Conservation (phyloP, 495 filamentous ascomycete species). For the Lasiosphaeris hirsuta region DNA sequence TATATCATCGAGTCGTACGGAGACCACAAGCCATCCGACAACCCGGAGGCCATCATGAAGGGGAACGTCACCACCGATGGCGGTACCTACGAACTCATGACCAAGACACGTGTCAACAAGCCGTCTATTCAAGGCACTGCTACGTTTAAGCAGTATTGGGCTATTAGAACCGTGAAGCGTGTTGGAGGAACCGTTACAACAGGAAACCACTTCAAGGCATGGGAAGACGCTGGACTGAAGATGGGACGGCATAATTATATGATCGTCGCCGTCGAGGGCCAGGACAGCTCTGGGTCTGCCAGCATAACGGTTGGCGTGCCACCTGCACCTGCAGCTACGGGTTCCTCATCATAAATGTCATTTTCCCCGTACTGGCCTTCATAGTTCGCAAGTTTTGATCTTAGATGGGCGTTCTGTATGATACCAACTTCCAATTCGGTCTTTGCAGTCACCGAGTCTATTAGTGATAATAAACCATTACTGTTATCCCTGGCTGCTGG, state of each 20-base stretch:
- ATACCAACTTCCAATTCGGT: too few species aligned
- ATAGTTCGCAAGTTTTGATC: neutral
- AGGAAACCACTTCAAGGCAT: slow-evolving; percentile 55
- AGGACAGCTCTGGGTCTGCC: slow-evolving; percentile 36
- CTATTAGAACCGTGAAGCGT: slow-evolving; percentile 41
- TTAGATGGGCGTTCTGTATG: neutral
- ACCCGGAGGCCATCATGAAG: slow-evolving; percentile 38
- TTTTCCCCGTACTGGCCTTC: neutral
- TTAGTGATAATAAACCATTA: too few species aligned
- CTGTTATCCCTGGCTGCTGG: too few species aligned
- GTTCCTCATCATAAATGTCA: neutral
- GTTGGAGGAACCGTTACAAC: slow-evolving; percentile 36
- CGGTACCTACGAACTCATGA: slow-evolving; percentile 55
- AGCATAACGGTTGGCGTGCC: slow-evolving; percentile 35
- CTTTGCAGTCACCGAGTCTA: too few species aligned
- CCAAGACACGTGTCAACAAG: slow-evolving; percentile 49
- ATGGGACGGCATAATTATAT: slow-evolving; percentile 51
- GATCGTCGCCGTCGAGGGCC: slow-evolving; percentile 51
- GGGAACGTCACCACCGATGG: slow-evolving; percentile 55
- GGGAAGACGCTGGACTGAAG: slow-evolving; percentile 41
- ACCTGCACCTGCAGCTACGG: slow-evolving; percentile 13
- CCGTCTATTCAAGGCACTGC: slow-evolving; percentile 56
- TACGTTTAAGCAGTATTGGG: slow-evolving; percentile 63
- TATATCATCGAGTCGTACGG: slow-evolving; percentile 62
- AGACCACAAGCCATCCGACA: slow-evolving; percentile 50